Evolutionary conservation across 1,139 yeast species (phyloP).

Genomic region (Blastobotrys serpentis): DNA sequence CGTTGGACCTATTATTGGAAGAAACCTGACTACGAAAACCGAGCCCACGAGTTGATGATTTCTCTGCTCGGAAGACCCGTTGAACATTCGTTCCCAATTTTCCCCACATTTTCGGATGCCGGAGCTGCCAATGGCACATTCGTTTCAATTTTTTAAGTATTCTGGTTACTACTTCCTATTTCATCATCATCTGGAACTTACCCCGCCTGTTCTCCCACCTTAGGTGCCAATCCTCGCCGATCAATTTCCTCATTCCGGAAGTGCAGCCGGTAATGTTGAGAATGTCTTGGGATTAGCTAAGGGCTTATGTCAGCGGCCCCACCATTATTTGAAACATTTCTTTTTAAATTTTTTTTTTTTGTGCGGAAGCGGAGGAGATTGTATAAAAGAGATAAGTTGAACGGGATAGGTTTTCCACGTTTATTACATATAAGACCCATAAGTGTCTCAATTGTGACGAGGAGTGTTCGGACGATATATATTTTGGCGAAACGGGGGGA

Average conservation of each 20-base stretch:
- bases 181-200: neutral
- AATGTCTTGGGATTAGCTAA: neutral
- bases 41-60: no score
- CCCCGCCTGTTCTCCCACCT: neutral
- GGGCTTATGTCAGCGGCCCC: constrained; percentile 3
- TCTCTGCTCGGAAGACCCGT: no score
- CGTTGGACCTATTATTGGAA: no score
- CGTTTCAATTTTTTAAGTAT: no score
- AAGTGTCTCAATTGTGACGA: constrained; percentile 1
- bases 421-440: neutral
- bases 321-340: no score
- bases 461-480: no score
- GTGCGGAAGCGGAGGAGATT: neutral
- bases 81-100: no score
- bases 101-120: no score
- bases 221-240: neutral
- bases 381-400: neutral
- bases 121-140: no score
- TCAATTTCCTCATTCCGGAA: neutral
- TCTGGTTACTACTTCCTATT: no score
- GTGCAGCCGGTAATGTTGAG: constrained; percentile 2
- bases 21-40: no score
- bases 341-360: neutral
- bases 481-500: no score
- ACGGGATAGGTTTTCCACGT: neutral